Evolutionary conservation across 768 basidiomycete species (phyloP).

Genomic region (Naganishia kalamii): DNA sequence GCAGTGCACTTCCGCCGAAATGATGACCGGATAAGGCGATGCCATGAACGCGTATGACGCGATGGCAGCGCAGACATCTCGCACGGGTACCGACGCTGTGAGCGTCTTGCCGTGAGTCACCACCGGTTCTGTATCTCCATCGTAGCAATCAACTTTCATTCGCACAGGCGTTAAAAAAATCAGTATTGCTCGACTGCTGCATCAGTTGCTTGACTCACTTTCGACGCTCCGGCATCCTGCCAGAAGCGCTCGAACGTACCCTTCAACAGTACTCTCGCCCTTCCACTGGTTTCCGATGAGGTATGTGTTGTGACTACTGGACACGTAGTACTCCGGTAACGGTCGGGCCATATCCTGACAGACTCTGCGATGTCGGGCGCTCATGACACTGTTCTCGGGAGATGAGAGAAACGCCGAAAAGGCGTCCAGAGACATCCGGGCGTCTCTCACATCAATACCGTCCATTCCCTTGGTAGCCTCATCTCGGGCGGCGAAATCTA

Average conservation of each 20-base stretch:
- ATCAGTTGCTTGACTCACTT: slow-evolving; percentile 52
- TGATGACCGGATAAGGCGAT: slow-evolving; percentile 84
- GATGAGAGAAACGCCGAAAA: slow-evolving; percentile 74
- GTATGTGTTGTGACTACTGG: slow-evolving; percentile 72
- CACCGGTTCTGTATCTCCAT: slow-evolving; percentile 75
- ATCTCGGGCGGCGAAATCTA: neutral
- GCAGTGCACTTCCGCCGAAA: slow-evolving; percentile 90
- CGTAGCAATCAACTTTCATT: slow-evolving; percentile 76
- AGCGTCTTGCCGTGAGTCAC: slow-evolving; percentile 86
- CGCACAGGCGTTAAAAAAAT: neutral
- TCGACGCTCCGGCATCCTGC: slow-evolving; percentile 92
- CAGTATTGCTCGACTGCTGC: neutral
- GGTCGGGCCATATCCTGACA: slow-evolving; percentile 85
- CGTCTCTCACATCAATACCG: neutral
- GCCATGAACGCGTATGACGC: slow-evolving; percentile 81
- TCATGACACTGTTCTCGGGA: slow-evolving; percentile 62
- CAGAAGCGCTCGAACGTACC: slow-evolving; percentile 84
- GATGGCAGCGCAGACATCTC: slow-evolving; percentile 76
- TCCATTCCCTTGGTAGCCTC: neutral
- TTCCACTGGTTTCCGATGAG: slow-evolving; percentile 51
- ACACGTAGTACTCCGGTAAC: slow-evolving; percentile 78
- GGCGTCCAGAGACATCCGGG: slow-evolving; percentile 5
- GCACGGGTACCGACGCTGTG: slow-evolving; percentile 71
- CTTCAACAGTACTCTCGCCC: slow-evolving; percentile 81
- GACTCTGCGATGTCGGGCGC: slow-evolving; percentile 54